phyloP scores from a whole-genome alignment of 768 basidiomycete genomes.

The Piloderma croceum region DNA sequence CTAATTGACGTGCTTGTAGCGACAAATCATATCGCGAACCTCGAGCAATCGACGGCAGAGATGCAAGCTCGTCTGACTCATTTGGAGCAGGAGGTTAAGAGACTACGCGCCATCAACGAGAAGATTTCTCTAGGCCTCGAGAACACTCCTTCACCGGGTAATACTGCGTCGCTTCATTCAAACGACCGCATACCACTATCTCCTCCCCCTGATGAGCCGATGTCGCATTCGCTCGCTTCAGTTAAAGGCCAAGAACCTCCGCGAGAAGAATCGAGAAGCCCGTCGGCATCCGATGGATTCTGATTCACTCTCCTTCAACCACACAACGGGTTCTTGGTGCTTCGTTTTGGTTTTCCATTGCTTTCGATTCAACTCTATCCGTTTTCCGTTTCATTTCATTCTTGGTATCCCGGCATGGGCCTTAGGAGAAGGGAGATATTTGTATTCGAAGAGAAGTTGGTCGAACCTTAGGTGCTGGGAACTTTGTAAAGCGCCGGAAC shows the following conservation, averaged over 20 bases:
- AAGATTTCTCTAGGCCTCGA: conserved; percentile 68
- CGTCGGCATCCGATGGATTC: neutral
- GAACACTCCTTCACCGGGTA: conserved; percentile 51
- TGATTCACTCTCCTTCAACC: too few relatives aligned
- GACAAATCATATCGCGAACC: conserved; percentile 68
- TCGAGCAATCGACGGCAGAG: conserved; percentile 69
- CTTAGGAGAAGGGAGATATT: too few relatives aligned
- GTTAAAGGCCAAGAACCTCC: conserved; percentile 57
- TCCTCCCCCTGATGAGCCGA: conserved; percentile 53
- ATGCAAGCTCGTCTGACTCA: conserved; percentile 61
- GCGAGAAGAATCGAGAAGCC: conserved; percentile 53
- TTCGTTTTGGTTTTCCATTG: neutral
- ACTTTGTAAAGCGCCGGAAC: too few relatives aligned
- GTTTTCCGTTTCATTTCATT: conserved; percentile 10
- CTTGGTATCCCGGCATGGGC: too few relatives aligned
- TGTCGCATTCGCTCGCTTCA: conserved; percentile 46
- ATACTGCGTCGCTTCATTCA: conserved; percentile 33
- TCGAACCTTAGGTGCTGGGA: too few relatives aligned
- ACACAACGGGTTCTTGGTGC: too few relatives aligned
- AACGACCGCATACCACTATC: conserved; percentile 51
- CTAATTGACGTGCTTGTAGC: conserved; percentile 37
- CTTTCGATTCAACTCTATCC: conserved; percentile 6
- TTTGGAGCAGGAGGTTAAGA: conserved; percentile 62
- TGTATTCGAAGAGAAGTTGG: too few relatives aligned
- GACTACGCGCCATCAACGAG: conserved; percentile 74